Conservation (phyloP, 768 basidiomycete genomes). For the Paxillus ammoniavirescens region DNA sequence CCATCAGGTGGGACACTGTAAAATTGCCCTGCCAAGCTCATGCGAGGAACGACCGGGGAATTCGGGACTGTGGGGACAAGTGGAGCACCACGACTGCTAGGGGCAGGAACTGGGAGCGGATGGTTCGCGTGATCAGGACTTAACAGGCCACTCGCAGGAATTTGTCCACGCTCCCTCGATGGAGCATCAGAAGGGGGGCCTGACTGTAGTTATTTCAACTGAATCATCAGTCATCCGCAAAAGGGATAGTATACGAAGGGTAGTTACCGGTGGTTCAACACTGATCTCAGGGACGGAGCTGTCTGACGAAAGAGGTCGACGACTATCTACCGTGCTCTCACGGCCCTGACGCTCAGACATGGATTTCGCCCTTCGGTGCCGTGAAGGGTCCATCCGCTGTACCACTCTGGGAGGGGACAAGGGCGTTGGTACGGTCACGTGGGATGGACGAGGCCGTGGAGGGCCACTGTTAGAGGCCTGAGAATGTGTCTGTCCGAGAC, state of each 20-base stretch:
- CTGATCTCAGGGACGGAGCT: constrained; percentile 35
- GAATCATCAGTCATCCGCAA: constrained; percentile 13
- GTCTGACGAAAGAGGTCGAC: constrained; percentile 28
- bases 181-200: constrained; percentile 32
- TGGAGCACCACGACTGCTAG: constrained; percentile 13
- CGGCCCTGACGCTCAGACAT: constrained; percentile 27
- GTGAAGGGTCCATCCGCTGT: constrained; percentile 9
- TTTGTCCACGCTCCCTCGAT: constrained; percentile 21
- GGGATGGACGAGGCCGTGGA: constrained; percentile 16
- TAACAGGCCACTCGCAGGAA: constrained; percentile 16
- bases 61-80: constrained; percentile 15
- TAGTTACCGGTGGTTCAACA: constrained; percentile 30
- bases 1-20: constrained; percentile 11
- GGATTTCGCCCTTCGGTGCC: constrained; percentile 17
- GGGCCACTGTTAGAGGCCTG: constrained; percentile 12
- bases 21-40: constrained; percentile 11
- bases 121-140: constrained; percentile 32
- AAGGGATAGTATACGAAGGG: neutral
- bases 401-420: constrained; percentile 22
- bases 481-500: constrained; percentile 13
- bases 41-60: constrained; percentile 6
- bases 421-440: constrained; percentile 24
- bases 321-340: constrained; percentile 19
- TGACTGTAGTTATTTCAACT: constrained; percentile 20
- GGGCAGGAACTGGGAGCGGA: constrained; percentile 25